Percentiles rank a stretch among this genome's conserved stretches.
These are phyloP conservation scores for Aspergillus sp. DNA, from an alignment of 2,329 filamentous ascomycete species.

Conservation along the genomic window DNA sequence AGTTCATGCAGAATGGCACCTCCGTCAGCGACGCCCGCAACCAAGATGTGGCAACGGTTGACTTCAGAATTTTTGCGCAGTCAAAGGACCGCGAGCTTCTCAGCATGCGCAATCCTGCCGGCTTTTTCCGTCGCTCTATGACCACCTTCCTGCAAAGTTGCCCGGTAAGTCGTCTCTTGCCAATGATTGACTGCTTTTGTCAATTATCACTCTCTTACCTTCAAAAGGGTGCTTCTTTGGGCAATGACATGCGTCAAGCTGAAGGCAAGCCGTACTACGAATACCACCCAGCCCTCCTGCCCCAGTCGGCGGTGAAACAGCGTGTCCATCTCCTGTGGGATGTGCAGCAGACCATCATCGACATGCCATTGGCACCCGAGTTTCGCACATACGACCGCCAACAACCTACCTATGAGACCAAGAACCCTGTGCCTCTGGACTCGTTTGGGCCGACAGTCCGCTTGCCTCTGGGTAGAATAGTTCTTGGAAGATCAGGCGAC, in stretches of 20 bases:
- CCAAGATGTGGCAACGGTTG: constrained; percentile 2
- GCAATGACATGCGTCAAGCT: constrained; percentile 5
- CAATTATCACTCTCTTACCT: not conserved
- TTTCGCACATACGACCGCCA: not conserved
- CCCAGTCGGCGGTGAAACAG: constrained; percentile 1
- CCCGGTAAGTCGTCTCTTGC: not conserved
- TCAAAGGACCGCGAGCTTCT: constrained; percentile 3
- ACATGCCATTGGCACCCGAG: not conserved
- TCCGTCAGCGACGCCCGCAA: constrained; percentile 3
- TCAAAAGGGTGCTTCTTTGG: constrained; percentile 3
- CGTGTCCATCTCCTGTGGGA: not conserved
- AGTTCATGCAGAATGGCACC: constrained; percentile 1
- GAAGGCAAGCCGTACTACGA: constrained; percentile 6
- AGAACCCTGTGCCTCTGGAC: not conserved
- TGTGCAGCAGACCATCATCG: not conserved
- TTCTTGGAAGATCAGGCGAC: constrained; percentile 4
- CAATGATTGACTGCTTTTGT: not conserved
- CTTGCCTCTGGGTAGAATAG: constrained; percentile 5
- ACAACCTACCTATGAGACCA: constrained; percentile 2
- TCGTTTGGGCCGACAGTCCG: constrained; percentile 3
- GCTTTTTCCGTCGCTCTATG: not conserved
- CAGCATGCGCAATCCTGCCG: constrained; percentile 1
- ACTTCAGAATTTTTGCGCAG: constrained; percentile 7
- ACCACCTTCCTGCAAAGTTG: not conserved
- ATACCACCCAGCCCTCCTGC: constrained; percentile 7